Evolutionary conservation across 2,329 filamentous ascomycete species (phyloP), one percentile per base, ranked within the genome.

Genomic region (Diaporthe sp.): DNA sequence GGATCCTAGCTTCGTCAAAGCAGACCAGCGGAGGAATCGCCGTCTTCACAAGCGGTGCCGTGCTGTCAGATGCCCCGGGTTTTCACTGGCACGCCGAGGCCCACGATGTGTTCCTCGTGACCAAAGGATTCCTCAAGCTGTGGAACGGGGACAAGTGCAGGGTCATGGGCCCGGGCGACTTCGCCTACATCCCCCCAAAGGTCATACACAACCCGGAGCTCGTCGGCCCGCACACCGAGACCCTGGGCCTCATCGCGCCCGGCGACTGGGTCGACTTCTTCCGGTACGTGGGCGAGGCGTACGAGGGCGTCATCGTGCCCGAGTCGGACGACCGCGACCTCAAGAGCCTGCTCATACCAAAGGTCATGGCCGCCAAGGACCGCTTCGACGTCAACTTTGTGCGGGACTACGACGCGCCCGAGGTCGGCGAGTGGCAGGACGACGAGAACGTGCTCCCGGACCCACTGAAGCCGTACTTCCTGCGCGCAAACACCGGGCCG

Each of bases 231-330:
- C 88, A 91, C 76, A 89, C 88, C 2, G 90, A 91, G 77, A 86
- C 86, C 28, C 82, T 89, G 1, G 89, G 89, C 19, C 81, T 92
- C 4, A 87, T 91, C 39, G 88, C 88, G 0, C 90, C 90, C 0
- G 90, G 89, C 7, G 89, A 90, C 79, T 91, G 90, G 90, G 84
- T 90, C 39, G 89, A 91, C 78, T 91, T 92, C 83, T 92, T 91
- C 83, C 86, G 90, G 68, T 88, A 90, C 79, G 86, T 91, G 10
- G 86, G 86, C 39, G 89, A 91, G 80, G 83, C 87, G 0, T 91
- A 88, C 74, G 77, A 82, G 4, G 89, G 89, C 0, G 78, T 87
- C 1, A 77, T 90, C 25, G 85, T 89, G 22, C 89, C 90, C 1
- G 86, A 89, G 70, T 80, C 83, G 49, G 90, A 91, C 79, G 79